Conservation (phyloP, 352 stramenopile species). For the Globisporangium canariense region DNA sequence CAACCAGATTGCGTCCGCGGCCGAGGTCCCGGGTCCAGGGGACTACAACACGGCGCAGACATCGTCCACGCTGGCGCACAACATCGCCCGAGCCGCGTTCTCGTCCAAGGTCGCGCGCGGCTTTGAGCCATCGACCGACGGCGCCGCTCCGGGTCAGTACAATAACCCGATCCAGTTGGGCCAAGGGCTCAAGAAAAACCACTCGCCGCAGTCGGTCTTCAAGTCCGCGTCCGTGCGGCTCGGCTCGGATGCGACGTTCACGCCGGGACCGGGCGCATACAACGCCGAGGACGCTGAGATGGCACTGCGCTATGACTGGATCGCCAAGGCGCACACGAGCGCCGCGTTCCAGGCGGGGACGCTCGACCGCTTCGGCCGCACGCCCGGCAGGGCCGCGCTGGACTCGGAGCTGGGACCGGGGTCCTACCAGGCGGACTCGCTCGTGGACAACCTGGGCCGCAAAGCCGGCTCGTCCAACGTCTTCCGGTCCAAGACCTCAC, state of each 20-base stretch:
- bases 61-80: slow-evolving; percentile 39
- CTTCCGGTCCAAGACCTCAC: slow-evolving; percentile 30
- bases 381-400: slow-evolving; percentile 28
- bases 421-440: slow-evolving; percentile 36
- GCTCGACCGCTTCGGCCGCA: slow-evolving; percentile 53
- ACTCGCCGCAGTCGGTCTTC: slow-evolving; percentile 52
- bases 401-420: slow-evolving; percentile 60
- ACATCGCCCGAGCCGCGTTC: slow-evolving; percentile 59
- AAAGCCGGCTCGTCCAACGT: slow-evolving; percentile 21
- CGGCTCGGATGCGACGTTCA: slow-evolving; percentile 28
- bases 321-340: slow-evolving; percentile 55
- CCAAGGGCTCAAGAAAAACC: slow-evolving; percentile 17
- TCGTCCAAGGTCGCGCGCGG: slow-evolving; percentile 57
- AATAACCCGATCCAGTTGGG: slow-evolving; percentile 56
- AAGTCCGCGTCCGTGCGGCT: slow-evolving; percentile 62
- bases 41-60: slow-evolving; percentile 51
- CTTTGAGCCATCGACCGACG: slow-evolving; percentile 40
- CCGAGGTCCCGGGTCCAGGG: slow-evolving; percentile 36
- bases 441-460: slow-evolving; percentile 5
- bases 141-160: slow-evolving; percentile 66
- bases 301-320: slow-evolving; percentile 62
- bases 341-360: slow-evolving; percentile 56
- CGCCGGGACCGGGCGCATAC: slow-evolving; percentile 60
- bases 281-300: slow-evolving; percentile 61
- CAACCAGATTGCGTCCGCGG: slow-evolving; percentile 24